Percentiles rank a stretch among this genome's conserved stretches.
phyloP scores from a whole-genome alignment of 495 filamentous ascomycete species.

The Neurospora discreta region DNA sequence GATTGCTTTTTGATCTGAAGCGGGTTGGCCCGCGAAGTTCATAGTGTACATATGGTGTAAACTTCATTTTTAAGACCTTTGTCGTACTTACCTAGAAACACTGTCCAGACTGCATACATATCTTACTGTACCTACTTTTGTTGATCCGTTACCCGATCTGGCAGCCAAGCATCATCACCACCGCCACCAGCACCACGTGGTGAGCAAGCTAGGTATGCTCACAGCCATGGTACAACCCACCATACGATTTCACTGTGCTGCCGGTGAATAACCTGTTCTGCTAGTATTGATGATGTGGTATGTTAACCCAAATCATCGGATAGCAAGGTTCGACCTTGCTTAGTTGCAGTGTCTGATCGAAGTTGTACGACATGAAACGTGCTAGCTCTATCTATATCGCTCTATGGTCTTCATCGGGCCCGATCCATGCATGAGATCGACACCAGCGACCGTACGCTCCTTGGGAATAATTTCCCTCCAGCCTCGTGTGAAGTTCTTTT shows the following conservation, averaged over 20 bases:
- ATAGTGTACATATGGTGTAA: too few species aligned
- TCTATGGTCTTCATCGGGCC: not conserved
- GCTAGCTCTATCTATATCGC: not conserved
- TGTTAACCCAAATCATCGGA: not conserved
- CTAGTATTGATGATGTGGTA: not conserved
- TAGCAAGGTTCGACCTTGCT: not conserved
- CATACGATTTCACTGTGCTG: not conserved
- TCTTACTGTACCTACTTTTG: not conserved
- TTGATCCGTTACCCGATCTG: not conserved
- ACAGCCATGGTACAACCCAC: not conserved
- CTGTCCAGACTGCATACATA: not conserved
- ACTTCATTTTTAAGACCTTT: not conserved
- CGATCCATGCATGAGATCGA: not conserved
- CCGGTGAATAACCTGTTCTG: not conserved
- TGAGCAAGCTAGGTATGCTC: not conserved
- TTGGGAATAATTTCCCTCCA: not conserved
- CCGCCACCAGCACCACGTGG: not conserved
- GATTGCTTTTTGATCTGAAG: not conserved
- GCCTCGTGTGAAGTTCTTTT: not conserved
- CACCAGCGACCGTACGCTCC: not conserved
- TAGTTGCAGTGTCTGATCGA: not conserved
- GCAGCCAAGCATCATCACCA: not conserved
- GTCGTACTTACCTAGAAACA: not conserved
- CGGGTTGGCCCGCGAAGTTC: not conserved
- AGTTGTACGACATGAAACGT: not conserved